Base-by-base conservation (phyloP, 495 filamentous ascomycete genomes). In the Aspergillus cristatus region DNA sequence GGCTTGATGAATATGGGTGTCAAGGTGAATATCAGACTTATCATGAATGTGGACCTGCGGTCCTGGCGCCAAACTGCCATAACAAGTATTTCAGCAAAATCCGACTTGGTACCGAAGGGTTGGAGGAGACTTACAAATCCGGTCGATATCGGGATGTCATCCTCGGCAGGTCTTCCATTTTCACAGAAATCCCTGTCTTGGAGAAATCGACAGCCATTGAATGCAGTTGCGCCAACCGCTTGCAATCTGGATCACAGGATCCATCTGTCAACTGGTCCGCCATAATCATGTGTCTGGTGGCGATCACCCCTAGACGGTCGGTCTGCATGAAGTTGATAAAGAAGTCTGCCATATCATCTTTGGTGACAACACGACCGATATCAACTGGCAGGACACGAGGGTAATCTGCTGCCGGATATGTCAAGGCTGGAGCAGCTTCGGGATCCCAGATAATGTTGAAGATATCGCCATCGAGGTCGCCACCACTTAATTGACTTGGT, bases 201-300 rank as follows among this genome's bases (percentile, higher is more conserved):
- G 79, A 83, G 45, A 81, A 94, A 54, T 94, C 86, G 1, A 94
- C 86, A 0, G 82, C 85, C 0, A 67, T 79, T 0, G 85, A 91
- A 37, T 81, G 78, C 50, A 91, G 55, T 37, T 74, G 65, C 3
- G 86, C 84, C 1, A 93, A 63, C 10, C 55, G 58, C 12, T 76
- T 54, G 38, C 84, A 90, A 20, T 75, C 63, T 0, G 45, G 41
- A 41, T 83, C 55, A 1, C 61, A 53, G 0, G 81, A 78, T 0
- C 86, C 86, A 0, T 37, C 14, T 0, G 31, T n/a, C 18, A 55
- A 52, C 41, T 74, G 66, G 53, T 89, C 86, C 0, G 83, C 82
- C 8, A 84, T 46, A 7, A 81, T 70, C 49, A 78, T 70, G 43
- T 93, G 86, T 10, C 68, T 60, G 0, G 49, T 77, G 13, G 79